Evolutionary conservation across 345 rosid genomes (phyloP), one percentile per base, ranked within the genome.

Genomic region (Bruguiera gymnorhiza): DNA sequence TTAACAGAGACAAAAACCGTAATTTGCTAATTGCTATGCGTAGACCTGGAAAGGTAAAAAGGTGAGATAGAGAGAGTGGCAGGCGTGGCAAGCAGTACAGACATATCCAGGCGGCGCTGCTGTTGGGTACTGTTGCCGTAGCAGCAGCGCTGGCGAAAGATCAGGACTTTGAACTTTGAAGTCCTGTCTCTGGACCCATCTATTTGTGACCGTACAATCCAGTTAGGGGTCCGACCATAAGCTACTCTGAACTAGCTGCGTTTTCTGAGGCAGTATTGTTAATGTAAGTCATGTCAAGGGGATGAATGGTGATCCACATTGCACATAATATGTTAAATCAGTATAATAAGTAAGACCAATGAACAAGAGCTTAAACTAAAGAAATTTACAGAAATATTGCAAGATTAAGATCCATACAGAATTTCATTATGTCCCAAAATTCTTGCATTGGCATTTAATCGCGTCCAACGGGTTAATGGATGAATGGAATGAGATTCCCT

Each of bases 11-110:
- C 72, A 73, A 55, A 23, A 69, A 31, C 7, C 37, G 34, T 64
- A 32, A 10, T 9, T 11, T 21, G 18, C 18, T 16, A 9, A 59
- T 32, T 53, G 50, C 52, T 56, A 19, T 36, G 5, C 32, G 29
- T 37, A 56, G 52, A 26, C 62, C 37, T 31, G 21, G 20, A 8
- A 23, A 19, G 32, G 36, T 26, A 23, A 48, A 61, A 61, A 29
- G 34, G 19, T 5, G 2, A 31, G 2, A 37, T 1, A 13, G 7
- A 34, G 26, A 19, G 23, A 9, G 4, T 20, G 9, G 16, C 6
- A 63, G 68, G 77, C 77, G 72, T 74, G 77, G 72, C 73, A 71
- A 67, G 62, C 60, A 24, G 21, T 18, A 6, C 57, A 69, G 72
- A 36, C 39, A 26, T 15, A 8, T 67, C 11, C 63, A 67, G 77